phyloP scores from a whole-genome alignment of 805 yeast genomes.

The Spencermartinsiella europaea region DNA sequence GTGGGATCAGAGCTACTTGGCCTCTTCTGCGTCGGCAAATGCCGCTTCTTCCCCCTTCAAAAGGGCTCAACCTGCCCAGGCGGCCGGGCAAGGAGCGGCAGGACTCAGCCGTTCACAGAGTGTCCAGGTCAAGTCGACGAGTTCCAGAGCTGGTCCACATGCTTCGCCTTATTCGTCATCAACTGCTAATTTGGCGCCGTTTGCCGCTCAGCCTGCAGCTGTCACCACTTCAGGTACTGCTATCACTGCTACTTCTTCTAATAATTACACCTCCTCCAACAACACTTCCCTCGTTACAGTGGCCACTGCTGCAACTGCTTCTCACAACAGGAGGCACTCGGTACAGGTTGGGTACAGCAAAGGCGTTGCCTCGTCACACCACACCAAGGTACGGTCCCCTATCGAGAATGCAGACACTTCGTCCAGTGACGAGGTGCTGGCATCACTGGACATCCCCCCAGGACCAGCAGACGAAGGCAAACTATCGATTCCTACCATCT shows the following conservation, averaged over 20 bases:
- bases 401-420: conserved; percentile 8
- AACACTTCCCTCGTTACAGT: too few relatives aligned
- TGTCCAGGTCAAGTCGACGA: conserved; percentile 21
- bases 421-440: conserved; percentile 18
- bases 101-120: conserved; percentile 23
- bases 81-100: conserved; percentile 5
- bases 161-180: conserved; percentile 1
- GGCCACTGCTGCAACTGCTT: conserved; percentile 6
- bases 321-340: conserved; percentile 20
- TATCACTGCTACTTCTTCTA: conserved; percentile 3
- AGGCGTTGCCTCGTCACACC: conserved; percentile 4
- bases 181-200: conserved; percentile 5
- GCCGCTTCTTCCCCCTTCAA: conserved; percentile 1
- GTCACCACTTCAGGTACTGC: conserved; percentile 5
- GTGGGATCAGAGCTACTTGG: conserved; percentile 59
- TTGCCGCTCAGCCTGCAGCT: neutral
- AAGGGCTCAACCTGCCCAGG: neutral
- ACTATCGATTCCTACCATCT: conserved; percentile 1
- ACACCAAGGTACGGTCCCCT: neutral
- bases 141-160: neutral
- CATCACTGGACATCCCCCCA: conserved; percentile 21
- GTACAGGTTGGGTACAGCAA: conserved; percentile 22
- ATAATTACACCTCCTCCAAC: too few relatives aligned
- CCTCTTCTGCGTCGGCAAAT: conserved; percentile 4
- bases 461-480: conserved; percentile 6